Conservation (phyloP, 345 rosid species). For the Theobroma cacao region DNA sequence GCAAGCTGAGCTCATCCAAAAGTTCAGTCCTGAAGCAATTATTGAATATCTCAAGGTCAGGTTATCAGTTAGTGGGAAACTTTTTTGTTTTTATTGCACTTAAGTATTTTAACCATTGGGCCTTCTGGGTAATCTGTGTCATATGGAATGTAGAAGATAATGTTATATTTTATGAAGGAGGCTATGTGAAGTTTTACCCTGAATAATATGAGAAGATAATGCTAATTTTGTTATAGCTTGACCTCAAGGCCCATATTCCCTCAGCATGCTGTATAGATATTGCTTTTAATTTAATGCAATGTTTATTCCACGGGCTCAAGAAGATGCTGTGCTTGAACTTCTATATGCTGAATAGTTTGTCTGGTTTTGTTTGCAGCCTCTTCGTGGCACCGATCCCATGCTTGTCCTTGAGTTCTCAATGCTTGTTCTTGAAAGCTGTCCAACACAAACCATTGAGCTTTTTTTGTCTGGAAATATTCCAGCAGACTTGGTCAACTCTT, state of each 20-base stretch:
- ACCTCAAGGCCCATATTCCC: neutral
- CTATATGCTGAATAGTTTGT: constrained; percentile 10
- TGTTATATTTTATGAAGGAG: neutral
- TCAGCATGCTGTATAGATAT: no score
- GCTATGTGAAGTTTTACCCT: neutral
- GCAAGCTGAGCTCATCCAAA: constrained; percentile 43
- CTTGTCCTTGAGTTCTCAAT: constrained; percentile 96
- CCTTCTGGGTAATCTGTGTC: neutral
- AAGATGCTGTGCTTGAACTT: neutral
- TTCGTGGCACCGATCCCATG: constrained; percentile 88
- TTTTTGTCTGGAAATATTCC: constrained; percentile 92
- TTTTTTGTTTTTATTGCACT: no score
- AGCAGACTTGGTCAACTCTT: constrained; percentile 96
- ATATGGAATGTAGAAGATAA: neutral
- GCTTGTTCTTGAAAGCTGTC: constrained; percentile 94
- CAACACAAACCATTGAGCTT: constrained; percentile 85
- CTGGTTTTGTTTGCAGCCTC: constrained; percentile 63
- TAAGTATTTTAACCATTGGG: no score
- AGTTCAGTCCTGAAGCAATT: constrained; percentile 76
- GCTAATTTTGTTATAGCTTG: neutral
- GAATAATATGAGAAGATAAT: constrained; percentile 1
- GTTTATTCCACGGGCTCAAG: no score
- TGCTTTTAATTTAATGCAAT: no score
- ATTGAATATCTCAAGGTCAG: constrained; percentile 91
- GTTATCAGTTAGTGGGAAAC: no score